Evolutionary conservation across 2,329 filamentous ascomycete genomes (phyloP), one percentile per base, ranked within the genome.

Genomic region (Colletotrichum salicis): DNA sequence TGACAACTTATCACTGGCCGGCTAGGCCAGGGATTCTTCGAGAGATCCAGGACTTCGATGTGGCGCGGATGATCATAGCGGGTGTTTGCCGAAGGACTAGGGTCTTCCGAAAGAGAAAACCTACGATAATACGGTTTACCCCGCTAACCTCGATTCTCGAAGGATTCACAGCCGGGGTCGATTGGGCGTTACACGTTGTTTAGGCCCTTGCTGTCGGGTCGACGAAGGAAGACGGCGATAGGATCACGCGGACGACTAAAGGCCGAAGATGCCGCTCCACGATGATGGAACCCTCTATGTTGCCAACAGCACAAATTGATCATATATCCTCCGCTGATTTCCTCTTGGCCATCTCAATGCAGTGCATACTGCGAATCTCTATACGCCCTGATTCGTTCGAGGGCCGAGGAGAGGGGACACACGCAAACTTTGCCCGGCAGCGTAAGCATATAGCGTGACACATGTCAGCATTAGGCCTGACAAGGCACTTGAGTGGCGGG

Each of bases 1-100:
- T 45, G 12, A n/a, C 59, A 55, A 35, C 11, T 22, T 33, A 27
- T n/a, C 41, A 61, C 41, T 37, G 15, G 48, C 27, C 48, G 15
- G 48, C 27, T 35, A 51, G 10, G 29, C 48, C 55, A 55, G 29
- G 48, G n/a, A 35, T 56, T 31, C 15, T 55, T 69, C 31, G 22
- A 56, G 35, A 70, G 65, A 70, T 69, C 66, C 59, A 29, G 22
- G 66, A 27, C 59, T 56, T 56, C 59, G 55, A 72, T 72, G 59
- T 60, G 54, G 52, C 33, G 55, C 70, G 54, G 55, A 27, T 45
- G 60, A 37, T 55, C 12, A 45, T 51, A 24, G 37, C 65, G 51
- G 33, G 41, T 37, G 19, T 24, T 63, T 24, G 10, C 27, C 22
- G 27, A 56, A 24, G 11, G 33, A 13, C 51, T 31, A 24, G 19